Evolutionary conservation across 2,329 filamentous ascomycete genomes (phyloP), one percentile per base, ranked within the genome.

Genomic region (Penicillium sp.): DNA sequence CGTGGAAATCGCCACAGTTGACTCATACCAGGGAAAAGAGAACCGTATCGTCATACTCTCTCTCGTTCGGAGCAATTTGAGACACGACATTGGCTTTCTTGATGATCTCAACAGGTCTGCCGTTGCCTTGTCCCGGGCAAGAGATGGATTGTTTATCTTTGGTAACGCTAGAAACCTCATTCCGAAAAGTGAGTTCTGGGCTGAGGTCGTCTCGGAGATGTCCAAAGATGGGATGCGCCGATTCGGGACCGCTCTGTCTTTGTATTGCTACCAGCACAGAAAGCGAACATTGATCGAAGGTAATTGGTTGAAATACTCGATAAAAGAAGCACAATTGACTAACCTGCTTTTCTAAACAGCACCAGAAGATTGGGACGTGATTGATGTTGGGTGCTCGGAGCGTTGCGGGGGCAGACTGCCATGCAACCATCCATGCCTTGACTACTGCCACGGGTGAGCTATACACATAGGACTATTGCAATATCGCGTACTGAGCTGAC

Each of bases 11-110:
- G 83, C 84, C 32, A 96, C 92, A 0, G 89, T 97, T 0, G 92
- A 96, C 65, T 90, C 88, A 0, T 96, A 93, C 65, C 92, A 96
- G 69, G 92, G 92, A 11, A 91, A 96, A 64, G 91, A 96, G 68
- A 96, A 96, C 57, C 88, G 92, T 22, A 79, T 96, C 8, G 80
- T 97, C 9, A 69, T 96, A 2, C 76, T 96, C 0, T 96, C 92
- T 0, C 76, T 96, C 0, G 91, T 94, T 3, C 83, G 92, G 41
- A 92, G 87, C 59, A 88, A 87, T 34, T 59, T 67, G 1, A 64
- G 74, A 1, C 66, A 75, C 4, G 75, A 77, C 0, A 86, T 92
- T 29, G 92, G 92, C 0, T 97, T 96, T 61, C 77, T 96, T 1
- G 78, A 81, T 1, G 84, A 88, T 11, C 77, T 79, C 34, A 87